phyloP scores from a whole-genome alignment of 805 yeast genomes.

The Cyberlindnera meyerae region DNA sequence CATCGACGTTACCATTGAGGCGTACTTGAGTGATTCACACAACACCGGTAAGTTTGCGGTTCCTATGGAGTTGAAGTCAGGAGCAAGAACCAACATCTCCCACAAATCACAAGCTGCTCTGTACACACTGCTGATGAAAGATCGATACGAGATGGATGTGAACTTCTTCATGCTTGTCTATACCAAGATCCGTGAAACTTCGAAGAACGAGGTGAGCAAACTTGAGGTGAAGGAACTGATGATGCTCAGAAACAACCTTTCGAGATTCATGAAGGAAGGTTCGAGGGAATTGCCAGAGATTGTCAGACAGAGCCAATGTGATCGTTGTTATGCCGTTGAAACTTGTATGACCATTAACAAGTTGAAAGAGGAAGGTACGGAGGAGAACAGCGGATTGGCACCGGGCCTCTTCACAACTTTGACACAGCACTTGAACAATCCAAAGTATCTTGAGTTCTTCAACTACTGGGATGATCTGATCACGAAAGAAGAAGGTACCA shows the following conservation, averaged over 20 bases:
- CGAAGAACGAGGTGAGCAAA: slow-evolving; percentile 46
- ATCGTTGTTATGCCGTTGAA: slow-evolving; percentile 48
- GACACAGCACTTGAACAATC: slow-evolving; percentile 45
- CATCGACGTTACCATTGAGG: slow-evolving; percentile 81
- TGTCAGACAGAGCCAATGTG: slow-evolving; percentile 50
- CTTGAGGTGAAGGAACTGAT: slow-evolving; percentile 64
- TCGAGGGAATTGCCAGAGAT: slow-evolving; percentile 50
- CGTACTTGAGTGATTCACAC: slow-evolving; percentile 35
- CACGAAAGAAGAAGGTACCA: slow-evolving; percentile 65
- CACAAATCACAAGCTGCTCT: slow-evolving; percentile 86
- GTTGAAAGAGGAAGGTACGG: slow-evolving; percentile 53
- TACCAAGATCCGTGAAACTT: slow-evolving; percentile 54
- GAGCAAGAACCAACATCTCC: slow-evolving; percentile 51
- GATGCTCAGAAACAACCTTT: slow-evolving; percentile 66
- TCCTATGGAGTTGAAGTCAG: slow-evolving; percentile 91
- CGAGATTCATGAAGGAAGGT: slow-evolving; percentile 51
- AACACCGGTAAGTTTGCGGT: slow-evolving; percentile 45
- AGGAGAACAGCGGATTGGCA: slow-evolving; percentile 49
- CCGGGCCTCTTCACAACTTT: slow-evolving; percentile 41
- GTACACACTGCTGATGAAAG: slow-evolving; percentile 73
- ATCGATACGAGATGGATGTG: slow-evolving; percentile 69
- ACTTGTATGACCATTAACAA: slow-evolving; percentile 65
- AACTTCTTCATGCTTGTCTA: slow-evolving; percentile 67
- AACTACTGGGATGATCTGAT: slow-evolving; percentile 70
- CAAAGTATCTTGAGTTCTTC: slow-evolving; percentile 49